Evolutionary conservation across 2,329 filamentous ascomycete genomes (phyloP).

Genomic region (Monosporascus sp.): DNA sequence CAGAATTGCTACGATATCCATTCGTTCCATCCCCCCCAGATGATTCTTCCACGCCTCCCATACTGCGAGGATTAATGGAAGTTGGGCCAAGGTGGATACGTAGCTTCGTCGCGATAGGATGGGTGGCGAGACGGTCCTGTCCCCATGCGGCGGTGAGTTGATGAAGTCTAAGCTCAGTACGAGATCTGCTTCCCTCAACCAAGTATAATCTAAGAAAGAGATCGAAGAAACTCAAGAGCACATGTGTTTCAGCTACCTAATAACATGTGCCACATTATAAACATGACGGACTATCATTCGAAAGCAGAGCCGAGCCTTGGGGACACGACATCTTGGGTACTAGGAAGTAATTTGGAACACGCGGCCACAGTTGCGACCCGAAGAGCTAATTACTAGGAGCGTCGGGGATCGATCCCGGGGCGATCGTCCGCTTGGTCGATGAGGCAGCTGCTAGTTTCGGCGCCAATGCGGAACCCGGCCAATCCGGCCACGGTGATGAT

Average conservation of each 20-base stretch:
- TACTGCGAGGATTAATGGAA: not conserved
- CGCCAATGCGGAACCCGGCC: constrained; percentile 10
- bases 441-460: constrained; percentile 7
- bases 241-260: not conserved
- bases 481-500: constrained; percentile 2
- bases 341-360: not conserved
- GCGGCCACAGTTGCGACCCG: not conserved
- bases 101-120: no score
- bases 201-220: no score
- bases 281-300: not conserved
- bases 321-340: not conserved
- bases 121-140: no score
- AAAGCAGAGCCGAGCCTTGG: not conserved
- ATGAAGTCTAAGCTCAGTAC: no score
- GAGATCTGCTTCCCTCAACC: no score
- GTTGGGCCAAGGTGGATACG: no score
- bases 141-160: no score
- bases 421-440: not conserved
- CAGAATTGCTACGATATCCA: constrained; percentile 6
- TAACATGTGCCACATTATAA: not conserved
- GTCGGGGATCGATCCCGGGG: not conserved
- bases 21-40: constrained; percentile 4
- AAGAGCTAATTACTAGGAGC: not conserved
- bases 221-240: not conserved
- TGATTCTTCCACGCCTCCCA: constrained; percentile 10